Percentiles rank a stretch among this genome's conserved stretches.
phyloP scores from a whole-genome alignment of 345 rosid species.

The Punica granatum region DNA sequence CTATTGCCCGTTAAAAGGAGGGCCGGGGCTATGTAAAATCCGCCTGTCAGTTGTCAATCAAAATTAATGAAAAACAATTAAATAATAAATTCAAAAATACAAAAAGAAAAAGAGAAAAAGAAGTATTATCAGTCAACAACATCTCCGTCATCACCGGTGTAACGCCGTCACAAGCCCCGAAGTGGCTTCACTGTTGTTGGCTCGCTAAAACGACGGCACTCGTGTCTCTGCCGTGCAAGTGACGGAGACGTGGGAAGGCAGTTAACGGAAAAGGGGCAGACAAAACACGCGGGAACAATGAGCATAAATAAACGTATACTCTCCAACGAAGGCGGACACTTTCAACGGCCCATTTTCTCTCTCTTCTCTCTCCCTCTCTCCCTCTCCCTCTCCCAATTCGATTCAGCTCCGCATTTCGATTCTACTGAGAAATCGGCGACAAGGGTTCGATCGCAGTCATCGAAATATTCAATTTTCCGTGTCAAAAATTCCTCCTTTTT shows the following conservation, averaged over 20 bases:
- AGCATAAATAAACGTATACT: constrained; percentile 13
- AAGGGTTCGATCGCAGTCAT: background rate
- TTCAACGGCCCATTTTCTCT: constrained; percentile 17
- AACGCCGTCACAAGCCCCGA: too few species aligned
- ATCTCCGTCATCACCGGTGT: background rate
- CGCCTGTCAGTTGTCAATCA: too few species aligned
- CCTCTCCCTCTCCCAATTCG: background rate
- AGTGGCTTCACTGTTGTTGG: too few species aligned
- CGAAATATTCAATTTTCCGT: background rate
- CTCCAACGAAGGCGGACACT: too few species aligned
- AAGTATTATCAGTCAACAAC: background rate
- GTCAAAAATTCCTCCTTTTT: background rate
- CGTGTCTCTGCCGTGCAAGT: constrained; percentile 3
- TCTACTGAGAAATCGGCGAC: background rate
- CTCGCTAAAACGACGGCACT: background rate
- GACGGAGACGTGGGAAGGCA: background rate
- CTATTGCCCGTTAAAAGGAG: too few species aligned
- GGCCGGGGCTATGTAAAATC: too few species aligned
- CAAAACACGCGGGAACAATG: constrained; percentile 44
- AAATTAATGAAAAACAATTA: too few species aligned
- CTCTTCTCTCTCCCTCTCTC: constrained; percentile 2
- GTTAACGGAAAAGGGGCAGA: background rate
- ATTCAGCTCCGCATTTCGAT: background rate
- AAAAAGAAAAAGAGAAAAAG: background rate
- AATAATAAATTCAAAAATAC: too few species aligned